Base-by-base conservation (phyloP, 176 grass and related monocot genomes). In the Eleusine coracana region DNA sequence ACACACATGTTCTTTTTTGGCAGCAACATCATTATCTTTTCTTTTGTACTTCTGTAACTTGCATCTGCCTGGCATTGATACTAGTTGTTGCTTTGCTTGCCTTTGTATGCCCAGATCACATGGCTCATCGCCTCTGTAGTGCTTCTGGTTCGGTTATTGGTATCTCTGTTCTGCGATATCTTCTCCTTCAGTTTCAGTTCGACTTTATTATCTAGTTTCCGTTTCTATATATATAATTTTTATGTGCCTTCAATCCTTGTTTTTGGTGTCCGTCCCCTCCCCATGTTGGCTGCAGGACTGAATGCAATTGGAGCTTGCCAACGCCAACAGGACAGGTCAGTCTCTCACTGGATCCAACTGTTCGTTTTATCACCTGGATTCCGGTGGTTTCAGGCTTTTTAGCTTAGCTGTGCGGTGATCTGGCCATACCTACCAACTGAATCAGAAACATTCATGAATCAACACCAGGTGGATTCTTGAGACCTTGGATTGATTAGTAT, bases 261-360 rank as follows among this genome's bases (percentile, higher is more conserved):
- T 14, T 14, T 25, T 27, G 31, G 17, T 63, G 70, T 20, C 72
- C 1, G 36, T 21, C 77, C 11, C 61, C 31, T 70, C 41, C 4
- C 25, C 23, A 21, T 42, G 27, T 4, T 31, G 14, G 11, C 37
- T 70, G 60, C 31, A 13, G 44, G 21, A 23, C 7, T 59, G 56
- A 10, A 59, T 59, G 2, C 7, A 7, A 34, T 34, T 34, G 31
- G 11, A 46, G 8, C 44, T 46, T 10, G 44, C 44, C 31, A 34
- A 46, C 9, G 73, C 31, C 31, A 34, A 34, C 31, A 2, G 73
- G 4, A 49, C 73, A 89, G 83, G 83, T 89, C 83, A 82, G 83
- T 34, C 31, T 89, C 73, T 56, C 39, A 66, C 67, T 1, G 31
- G 46, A 70, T 77, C 38, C 4, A 38, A 20, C 63, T 37, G 73